Evolutionary conservation across 768 basidiomycete genomes (phyloP), one percentile per base, ranked within the genome.

Genomic region (Leucosporidium yakuticum): DNA sequence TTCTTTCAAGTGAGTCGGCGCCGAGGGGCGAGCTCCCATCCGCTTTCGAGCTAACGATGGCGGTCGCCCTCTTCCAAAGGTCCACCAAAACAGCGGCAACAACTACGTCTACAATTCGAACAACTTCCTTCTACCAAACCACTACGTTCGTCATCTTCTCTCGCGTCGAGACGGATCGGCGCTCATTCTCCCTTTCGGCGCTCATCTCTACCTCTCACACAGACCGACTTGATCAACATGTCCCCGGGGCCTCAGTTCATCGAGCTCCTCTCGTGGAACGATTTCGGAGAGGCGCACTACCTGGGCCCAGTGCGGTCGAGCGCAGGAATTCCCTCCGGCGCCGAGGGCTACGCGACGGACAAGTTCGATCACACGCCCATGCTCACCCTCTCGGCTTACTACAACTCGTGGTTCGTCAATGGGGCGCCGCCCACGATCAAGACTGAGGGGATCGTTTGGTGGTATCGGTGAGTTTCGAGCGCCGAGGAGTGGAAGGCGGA

Each of bases 241-340:
- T 59, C 57, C 25, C 2, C 21, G 2, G 34, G 53, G 1, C 69
- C 69, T 12, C 62, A 70, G 49, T 63, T 58, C 47, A 64, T 70
- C 49, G 65, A 70, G 48, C 14, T 69, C 15, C 32, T 65, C 29
- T n/a, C 0, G 27, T 17, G 29, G 34, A 65, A 65, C 56, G 65
- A 70, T 34, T 69, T 48, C 62, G 69, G 69, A n/a, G 66, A 70
- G 31, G 56, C 54, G 9, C 66, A 65, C 9, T 70, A 70, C 59
- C 21, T 70, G 29, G 49, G 59, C 12, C 62, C 39, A 8, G 14
- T 44, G 6, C 64, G 2, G 32, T 63, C 4, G 55, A 57, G 29
- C 29, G 54, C 15, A 39, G 29, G 21, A 6, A 49, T 27, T 34
- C 62, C 60, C 1, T 11, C 65, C 60, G 69, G 65, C 44, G 65